Evolutionary conservation across 345 rosid genomes (phyloP).

Genomic region (Pugionium dolabratum): DNA sequence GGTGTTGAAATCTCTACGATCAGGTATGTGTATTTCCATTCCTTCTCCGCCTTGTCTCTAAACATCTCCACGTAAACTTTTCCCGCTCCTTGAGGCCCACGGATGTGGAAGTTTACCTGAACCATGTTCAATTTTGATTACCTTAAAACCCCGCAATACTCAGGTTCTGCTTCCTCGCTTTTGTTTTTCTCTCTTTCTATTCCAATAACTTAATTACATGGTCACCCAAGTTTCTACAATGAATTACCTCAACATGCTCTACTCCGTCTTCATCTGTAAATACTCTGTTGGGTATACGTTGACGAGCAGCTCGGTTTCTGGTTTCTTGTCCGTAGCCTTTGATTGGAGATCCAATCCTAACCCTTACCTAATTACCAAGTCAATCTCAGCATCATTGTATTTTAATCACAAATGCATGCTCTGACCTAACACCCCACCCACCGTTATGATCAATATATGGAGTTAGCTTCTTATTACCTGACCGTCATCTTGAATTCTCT

Average conservation of each 20-base stretch:
- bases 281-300: constrained; percentile 75
- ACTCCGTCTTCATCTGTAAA: constrained; percentile 92
- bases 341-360: constrained; percentile 95
- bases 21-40: constrained; percentile 87
- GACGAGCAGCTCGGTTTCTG: constrained; percentile 95
- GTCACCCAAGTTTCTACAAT: background rate
- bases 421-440: constrained; percentile 4
- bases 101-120: constrained; percentile 76
- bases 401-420: background rate
- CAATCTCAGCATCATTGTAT: constrained; percentile 7
- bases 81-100: constrained; percentile 96
- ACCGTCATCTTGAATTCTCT: constrained; percentile 86
- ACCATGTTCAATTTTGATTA: constrained; percentile 1
- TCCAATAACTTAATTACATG: background rate
- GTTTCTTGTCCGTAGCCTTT: constrained; percentile 97
- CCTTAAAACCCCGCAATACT: background rate
- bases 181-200: background rate
- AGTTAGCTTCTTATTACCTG: constrained; percentile 54
- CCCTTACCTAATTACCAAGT: constrained; percentile 64
- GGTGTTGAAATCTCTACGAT: constrained; percentile 79
- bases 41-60: constrained; percentile 75
- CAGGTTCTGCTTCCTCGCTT: too few relatives aligned
- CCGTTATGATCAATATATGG: constrained; percentile 28
- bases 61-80: constrained; percentile 89
- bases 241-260: constrained; percentile 83